Evolutionary conservation across 208 protist genomes (phyloP), one percentile per base, ranked within the genome.

Genomic region (Acanthamoeba healyi): DNA sequence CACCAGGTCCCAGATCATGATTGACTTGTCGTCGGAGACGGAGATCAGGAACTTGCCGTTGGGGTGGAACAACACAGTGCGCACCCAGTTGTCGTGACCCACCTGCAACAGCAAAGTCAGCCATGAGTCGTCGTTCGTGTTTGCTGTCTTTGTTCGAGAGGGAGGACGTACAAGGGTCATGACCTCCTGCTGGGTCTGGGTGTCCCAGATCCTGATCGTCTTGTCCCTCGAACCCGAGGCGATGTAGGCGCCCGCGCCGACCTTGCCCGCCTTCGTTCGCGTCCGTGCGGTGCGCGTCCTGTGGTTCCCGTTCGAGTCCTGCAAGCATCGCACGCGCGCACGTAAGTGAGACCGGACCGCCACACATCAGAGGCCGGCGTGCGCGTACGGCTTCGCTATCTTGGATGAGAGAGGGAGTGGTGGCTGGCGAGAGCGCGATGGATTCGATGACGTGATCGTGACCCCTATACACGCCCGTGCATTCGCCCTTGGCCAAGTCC

Each of bases 61-160:
- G 34, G 94, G 96, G 77, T 96, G 95, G 51, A 96, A 96, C 22
- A 56, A 42, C 29, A 97, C 49, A 0, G 34, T 86, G 14, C 96
- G 70, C 34, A 97, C 96, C 96, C 96, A 97, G 92, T 97, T 97
- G 58, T 97, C 96, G 70, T 97, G 96, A 9, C 96, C 96, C 26
- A n/a, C 61, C 96, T 97, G n/a, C n/a, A n/a, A n/a, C n/a, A n/a
- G n/a, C n/a, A n/a, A n/a, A n/a, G n/a, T n/a, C n/a, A n/a, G n/a
- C n/a, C n/a, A n/a, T n/a, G n/a, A n/a, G n/a, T n/a, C n/a, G n/a
- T n/a, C n/a, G n/a, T n/a, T n/a, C n/a, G n/a, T n/a, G n/a, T n/a
- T n/a, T n/a, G n/a, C n/a, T n/a, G n/a, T n/a, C n/a, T n/a, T n/a
- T n/a, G n/a, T n/a, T n/a, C 36, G 93, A 95, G 29, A 94, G 81